A percentile compares a stretch with the other conserved stretches of the same genome.
phyloP scores from a whole-genome alignment of 805 yeast genomes.

The Sugiyamaella marilandica region DNA sequence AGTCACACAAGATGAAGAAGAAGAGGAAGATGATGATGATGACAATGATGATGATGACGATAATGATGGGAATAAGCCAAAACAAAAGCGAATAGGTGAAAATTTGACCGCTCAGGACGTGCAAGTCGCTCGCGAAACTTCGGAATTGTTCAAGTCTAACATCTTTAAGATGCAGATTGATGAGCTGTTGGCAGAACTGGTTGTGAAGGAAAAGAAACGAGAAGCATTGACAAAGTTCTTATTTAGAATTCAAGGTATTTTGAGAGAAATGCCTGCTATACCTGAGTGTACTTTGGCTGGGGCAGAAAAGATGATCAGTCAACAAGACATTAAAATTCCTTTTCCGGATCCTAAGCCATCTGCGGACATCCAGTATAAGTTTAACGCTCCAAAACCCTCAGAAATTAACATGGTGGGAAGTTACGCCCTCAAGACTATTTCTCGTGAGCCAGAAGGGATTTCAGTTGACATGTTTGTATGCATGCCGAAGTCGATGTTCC shows the following conservation, averaged over 20 bases:
- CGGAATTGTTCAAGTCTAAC: conserved; percentile 89
- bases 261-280: conserved; percentile 48
- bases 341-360: conserved; percentile 86
- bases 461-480: conserved; percentile 75
- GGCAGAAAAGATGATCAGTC: conserved; percentile 49
- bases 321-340: conserved; percentile 60
- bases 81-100: conserved; percentile 4
- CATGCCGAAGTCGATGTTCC: conserved; percentile 73
- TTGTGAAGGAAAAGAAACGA: conserved; percentile 64
- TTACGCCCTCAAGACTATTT: conserved; percentile 80
- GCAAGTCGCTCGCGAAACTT: conserved; percentile 88
- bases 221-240: conserved; percentile 66
- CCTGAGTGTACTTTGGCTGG: conserved; percentile 49
- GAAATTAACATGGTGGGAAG: conserved; percentile 81
- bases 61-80: conserved; percentile 10
- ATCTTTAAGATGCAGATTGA: conserved; percentile 94
- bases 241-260: conserved; percentile 52
- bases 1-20: conserved; percentile 12
- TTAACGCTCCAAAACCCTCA: conserved; percentile 64
- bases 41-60: conserved; percentile 18
- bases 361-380: conserved; percentile 58
- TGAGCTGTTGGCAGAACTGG: conserved; percentile 77
- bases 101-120: conserved; percentile 60
- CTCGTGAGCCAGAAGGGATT: conserved; percentile 57
- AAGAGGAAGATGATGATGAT: conserved; percentile 26